phyloP scores from a whole-genome alignment of 495 filamentous ascomycete genomes.

The Penicillium verhagenii region DNA sequence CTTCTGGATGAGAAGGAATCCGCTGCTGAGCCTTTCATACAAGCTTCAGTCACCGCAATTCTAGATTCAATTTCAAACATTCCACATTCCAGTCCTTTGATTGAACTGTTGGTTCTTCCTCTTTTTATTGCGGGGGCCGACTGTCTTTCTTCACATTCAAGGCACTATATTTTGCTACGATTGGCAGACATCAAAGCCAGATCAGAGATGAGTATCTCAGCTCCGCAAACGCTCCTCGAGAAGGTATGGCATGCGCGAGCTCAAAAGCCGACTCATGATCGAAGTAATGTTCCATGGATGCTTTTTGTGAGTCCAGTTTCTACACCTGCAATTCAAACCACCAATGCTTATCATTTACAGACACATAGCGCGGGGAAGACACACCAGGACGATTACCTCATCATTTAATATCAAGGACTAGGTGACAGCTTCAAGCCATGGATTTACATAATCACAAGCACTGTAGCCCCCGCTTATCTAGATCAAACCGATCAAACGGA shows the following conservation, averaged over 20 bases:
- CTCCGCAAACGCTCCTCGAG: conserved; percentile 25
- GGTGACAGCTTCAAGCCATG: conserved; percentile 1
- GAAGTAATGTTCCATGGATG: conserved; percentile 36
- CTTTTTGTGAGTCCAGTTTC: conserved; percentile 31
- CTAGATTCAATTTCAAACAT: conserved; percentile 35
- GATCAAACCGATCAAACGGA: background rate
- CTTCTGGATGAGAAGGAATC: conserved; percentile 29
- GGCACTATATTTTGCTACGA: conserved; percentile 34
- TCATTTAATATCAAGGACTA: conserved; percentile 17
- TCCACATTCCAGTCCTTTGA: conserved; percentile 22
- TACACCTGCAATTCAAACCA: background rate
- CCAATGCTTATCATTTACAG: conserved; percentile 13
- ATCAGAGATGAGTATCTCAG: conserved; percentile 32
- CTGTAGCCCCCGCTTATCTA: background rate
- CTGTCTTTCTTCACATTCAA: conserved; percentile 30
- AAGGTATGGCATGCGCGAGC: conserved; percentile 36
- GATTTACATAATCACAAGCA: background rate
- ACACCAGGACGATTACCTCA: conserved; percentile 28
- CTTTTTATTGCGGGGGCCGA: conserved; percentile 41
- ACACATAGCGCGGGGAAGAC: conserved; percentile 13
- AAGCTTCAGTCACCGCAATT: conserved; percentile 30
- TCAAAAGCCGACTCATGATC: conserved; percentile 22
- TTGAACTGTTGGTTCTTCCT: conserved; percentile 35
- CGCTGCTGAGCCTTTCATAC: conserved; percentile 25
- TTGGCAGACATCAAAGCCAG: conserved; percentile 29